Conservation (phyloP, 2,329 filamentous ascomycete genomes). For the Fonsecaea erecta region DNA sequence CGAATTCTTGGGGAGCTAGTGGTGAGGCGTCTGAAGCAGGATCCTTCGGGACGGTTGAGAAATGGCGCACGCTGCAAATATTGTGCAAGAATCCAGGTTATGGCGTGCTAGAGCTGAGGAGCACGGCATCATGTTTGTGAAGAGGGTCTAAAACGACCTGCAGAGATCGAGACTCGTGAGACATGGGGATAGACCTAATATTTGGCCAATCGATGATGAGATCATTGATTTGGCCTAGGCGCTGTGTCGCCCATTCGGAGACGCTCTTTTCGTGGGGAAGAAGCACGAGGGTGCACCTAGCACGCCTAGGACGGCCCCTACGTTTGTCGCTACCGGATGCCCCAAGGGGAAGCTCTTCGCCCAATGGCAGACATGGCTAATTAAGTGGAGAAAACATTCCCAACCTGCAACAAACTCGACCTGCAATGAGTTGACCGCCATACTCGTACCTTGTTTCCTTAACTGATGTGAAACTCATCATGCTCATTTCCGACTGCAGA, state of each 20-base stretch:
- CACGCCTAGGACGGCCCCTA: background rate
- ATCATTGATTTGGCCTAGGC: background rate
- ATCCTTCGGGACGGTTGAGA: background rate
- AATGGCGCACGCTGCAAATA: background rate
- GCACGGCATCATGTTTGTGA: background rate
- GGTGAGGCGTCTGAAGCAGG: background rate
- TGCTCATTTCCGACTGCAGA: too few relatives aligned
- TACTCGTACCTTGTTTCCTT: too few relatives aligned
- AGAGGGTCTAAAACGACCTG: background rate
- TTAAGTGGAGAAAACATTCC: too few relatives aligned
- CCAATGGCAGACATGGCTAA: background rate
- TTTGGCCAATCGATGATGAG: background rate
- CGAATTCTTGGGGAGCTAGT: background rate
- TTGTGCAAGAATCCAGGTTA: conserved; percentile 8
- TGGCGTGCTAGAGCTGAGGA: conserved; percentile 10
- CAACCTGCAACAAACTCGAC: too few relatives aligned
- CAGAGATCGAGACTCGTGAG: background rate
- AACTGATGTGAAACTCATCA: too few relatives aligned
- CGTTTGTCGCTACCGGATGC: background rate
- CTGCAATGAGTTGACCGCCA: too few relatives aligned
- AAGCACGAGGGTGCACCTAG: background rate
- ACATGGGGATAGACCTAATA: background rate
- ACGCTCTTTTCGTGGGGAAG: background rate
- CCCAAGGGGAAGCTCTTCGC: background rate
- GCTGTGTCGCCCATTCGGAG: background rate